Conservation (phyloP, 2,329 filamentous ascomycete species). For the Calcarisporium arbuscula region DNA sequence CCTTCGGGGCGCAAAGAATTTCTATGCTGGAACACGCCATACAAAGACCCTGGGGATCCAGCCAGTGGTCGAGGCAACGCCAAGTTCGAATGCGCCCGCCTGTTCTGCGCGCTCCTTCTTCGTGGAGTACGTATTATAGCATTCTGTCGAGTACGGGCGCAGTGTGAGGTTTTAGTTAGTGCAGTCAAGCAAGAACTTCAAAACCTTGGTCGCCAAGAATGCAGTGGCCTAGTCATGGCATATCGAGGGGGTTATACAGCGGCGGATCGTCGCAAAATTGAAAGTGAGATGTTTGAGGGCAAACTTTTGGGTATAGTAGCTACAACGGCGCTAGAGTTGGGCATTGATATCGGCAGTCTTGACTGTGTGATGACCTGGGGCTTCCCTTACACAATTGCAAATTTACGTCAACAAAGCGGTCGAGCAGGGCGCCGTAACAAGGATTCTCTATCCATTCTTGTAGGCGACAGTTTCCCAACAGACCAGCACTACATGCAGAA, state of each 20-base stretch:
- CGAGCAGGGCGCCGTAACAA: slow-evolving; percentile 87
- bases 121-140: slow-evolving; percentile 87
- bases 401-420: slow-evolving; percentile 89
- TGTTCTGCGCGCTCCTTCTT: slow-evolving; percentile 86
- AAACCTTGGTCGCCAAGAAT: slow-evolving; percentile 65
- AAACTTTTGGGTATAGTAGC: slow-evolving; percentile 89
- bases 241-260: slow-evolving; percentile 94
- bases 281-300: slow-evolving; percentile 95
- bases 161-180: slow-evolving; percentile 78
- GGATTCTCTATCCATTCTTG: slow-evolving; percentile 82
- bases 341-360: slow-evolving; percentile 89
- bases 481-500: slow-evolving; percentile 98
- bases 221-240: slow-evolving; percentile 78
- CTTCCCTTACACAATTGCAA: slow-evolving; percentile 93
- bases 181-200: slow-evolving; percentile 75
- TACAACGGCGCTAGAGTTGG: slow-evolving; percentile 86
- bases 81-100: slow-evolving; percentile 75
- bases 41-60: slow-evolving; percentile 80
- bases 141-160: slow-evolving; percentile 81
- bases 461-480: slow-evolving; percentile 83
- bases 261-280: slow-evolving; percentile 80
- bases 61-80: slow-evolving; percentile 79
- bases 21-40: slow-evolving; percentile 95
- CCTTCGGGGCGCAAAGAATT: slow-evolving; percentile 90
- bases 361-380: slow-evolving; percentile 92